These are phyloP conservation scores for Magnolia officinalis DNA, from an alignment of 164 flowering plant species.

Conservation along the genomic window DNA sequence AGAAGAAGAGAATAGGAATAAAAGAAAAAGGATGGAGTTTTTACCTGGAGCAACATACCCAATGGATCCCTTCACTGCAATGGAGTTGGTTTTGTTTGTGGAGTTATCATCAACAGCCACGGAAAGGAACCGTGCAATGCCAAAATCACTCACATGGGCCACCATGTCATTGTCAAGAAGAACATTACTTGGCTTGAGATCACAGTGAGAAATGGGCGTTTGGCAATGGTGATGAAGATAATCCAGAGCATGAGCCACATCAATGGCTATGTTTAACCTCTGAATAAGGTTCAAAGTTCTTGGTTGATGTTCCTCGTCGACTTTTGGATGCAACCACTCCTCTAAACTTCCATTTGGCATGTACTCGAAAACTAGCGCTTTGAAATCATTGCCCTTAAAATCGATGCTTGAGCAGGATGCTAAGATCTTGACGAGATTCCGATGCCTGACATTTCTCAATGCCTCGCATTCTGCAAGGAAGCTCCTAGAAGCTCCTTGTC, in stretches of 20 bases:
- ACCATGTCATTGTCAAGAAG: constrained; percentile 16
- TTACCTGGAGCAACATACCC: constrained; percentile 23
- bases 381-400: constrained; percentile 28
- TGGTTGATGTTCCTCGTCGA: neutral
- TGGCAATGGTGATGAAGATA: constrained; percentile 30
- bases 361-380: constrained; percentile 28
- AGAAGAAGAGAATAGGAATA: no score
- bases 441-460: constrained; percentile 26
- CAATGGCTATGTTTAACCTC: constrained; percentile 18
- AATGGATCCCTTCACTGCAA: constrained; percentile 8
- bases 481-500: constrained; percentile 24
- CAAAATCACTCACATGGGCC: constrained; percentile 19
- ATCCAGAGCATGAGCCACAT: constrained; percentile 29
- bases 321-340: constrained; percentile 17
- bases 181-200: constrained; percentile 23
- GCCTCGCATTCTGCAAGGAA: constrained; percentile 31
- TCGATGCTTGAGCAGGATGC: constrained; percentile 29
- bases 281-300: neutral
- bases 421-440: constrained; percentile 32
- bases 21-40: neutral
- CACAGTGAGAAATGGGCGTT: constrained; percentile 9
- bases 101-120: neutral
- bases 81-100: neutral
- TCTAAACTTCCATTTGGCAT: constrained; percentile 20
- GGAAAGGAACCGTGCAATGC: constrained; percentile 11